Percentiles rank a stretch among this genome's conserved stretches.
Conservation (phyloP, 2,329 filamentous ascomycete genomes). For the Trichoderma sp. region DNA sequence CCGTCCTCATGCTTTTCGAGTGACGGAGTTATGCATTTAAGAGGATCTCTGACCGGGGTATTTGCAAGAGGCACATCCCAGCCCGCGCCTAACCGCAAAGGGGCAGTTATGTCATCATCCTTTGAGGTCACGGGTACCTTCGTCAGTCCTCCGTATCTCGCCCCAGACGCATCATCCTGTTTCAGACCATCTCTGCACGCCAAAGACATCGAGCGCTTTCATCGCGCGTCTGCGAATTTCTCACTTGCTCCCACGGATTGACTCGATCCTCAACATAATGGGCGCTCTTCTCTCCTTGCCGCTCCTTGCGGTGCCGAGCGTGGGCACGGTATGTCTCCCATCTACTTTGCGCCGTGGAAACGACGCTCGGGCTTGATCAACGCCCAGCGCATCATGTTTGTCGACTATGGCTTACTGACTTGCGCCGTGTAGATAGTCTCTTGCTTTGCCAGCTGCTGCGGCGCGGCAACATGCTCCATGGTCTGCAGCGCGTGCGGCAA, state of each 20-base stretch:
- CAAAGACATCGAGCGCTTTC: not conserved
- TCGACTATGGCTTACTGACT: not conserved
- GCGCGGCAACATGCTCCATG: constrained; percentile 93
- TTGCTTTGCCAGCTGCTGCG: constrained; percentile 87
- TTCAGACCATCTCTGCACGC: not conserved
- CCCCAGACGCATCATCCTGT: constrained; percentile 10
- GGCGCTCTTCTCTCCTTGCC: constrained; percentile 89
- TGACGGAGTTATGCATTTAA: constrained; percentile 1
- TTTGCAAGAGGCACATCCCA: not conserved
- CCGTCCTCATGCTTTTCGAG: not conserved
- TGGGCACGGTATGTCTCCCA: constrained; percentile 72
- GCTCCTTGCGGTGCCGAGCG: constrained; percentile 82
- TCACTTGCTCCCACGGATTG: not conserved
- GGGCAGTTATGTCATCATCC: constrained; percentile 22
- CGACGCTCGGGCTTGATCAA: not conserved
- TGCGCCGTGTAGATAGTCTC: constrained; percentile 63
- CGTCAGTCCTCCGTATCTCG: not conserved
- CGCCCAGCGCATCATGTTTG: not conserved
- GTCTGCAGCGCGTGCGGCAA: constrained; percentile 95
- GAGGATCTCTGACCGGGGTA: not conserved
- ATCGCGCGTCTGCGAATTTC: constrained; percentile 7
- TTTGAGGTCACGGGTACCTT: constrained; percentile 12
- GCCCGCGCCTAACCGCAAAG: not conserved
- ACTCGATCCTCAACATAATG: constrained; percentile 56
- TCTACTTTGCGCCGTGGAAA: not conserved